phyloP scores from a whole-genome alignment of 345 rosid species.

The Linum tenue region DNA sequence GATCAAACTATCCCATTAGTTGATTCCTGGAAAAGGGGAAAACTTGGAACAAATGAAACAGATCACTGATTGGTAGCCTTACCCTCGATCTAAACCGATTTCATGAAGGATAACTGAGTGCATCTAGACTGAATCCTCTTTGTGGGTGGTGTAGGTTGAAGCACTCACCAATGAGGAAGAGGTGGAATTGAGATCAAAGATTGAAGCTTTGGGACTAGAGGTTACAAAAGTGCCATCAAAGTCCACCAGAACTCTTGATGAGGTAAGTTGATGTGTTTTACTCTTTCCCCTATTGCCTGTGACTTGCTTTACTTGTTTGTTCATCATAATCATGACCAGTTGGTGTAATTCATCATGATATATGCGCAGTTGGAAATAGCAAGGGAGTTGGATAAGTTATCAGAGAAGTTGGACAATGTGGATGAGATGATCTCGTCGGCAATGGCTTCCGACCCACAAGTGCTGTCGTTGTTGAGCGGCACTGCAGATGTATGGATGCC shows the following conservation, averaged over 20 bases:
- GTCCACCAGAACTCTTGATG: conserved; percentile 40
- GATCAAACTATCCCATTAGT: no score
- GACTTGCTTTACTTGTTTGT: neutral
- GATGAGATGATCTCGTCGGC: conserved; percentile 80
- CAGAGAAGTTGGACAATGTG: conserved; percentile 63
- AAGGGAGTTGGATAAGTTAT: conserved; percentile 68
- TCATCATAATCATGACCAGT: no score
- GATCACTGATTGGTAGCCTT: no score
- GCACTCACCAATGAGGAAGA: conserved; percentile 68
- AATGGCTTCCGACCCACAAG: conserved; percentile 62
- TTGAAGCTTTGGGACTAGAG: conserved; percentile 75
- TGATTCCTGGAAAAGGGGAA: no score
- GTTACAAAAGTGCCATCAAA: conserved; percentile 66
- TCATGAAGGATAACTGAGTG: no score
- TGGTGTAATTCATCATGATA: neutral
- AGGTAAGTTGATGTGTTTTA: conserved; percentile 24
- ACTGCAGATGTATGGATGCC: conserved; percentile 84
- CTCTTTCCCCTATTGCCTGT: neutral
- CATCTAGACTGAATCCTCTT: neutral
- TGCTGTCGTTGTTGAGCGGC: conserved; percentile 57
- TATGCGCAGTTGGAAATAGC: conserved; percentile 57
- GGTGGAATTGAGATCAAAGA: conserved; percentile 74
- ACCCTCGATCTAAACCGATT: no score
- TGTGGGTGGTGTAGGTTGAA: conserved; percentile 43
- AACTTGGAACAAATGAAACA: no score